Conservation (phyloP, 2,329 filamentous ascomycete species). For the Colletotrichum chrysophilum region DNA sequence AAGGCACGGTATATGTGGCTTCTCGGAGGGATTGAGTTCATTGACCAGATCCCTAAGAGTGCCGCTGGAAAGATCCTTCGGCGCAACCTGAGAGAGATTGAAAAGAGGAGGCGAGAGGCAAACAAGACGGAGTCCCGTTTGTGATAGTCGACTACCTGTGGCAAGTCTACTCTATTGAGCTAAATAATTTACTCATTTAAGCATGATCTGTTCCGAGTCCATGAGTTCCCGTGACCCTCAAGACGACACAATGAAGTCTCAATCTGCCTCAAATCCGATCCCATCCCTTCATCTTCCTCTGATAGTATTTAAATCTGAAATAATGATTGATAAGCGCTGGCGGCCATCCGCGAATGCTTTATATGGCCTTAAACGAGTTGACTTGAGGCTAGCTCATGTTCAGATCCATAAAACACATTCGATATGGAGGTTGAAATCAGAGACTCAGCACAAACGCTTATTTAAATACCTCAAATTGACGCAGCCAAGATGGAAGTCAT, state of each 20-base stretch:
- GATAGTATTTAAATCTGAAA: not conserved
- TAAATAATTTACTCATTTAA: not conserved
- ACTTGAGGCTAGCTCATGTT: not conserved
- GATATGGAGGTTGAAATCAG: not conserved
- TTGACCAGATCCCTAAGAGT: slow-evolving; percentile 63
- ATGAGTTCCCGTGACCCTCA: not conserved
- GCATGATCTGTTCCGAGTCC: not conserved
- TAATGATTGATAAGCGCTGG: not conserved
- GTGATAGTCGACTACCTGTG: not conserved
- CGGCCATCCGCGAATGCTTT: not conserved
- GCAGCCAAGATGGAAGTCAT: not conserved
- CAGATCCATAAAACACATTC: not conserved
- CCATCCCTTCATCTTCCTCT: not conserved
- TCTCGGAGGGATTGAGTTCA: slow-evolving; percentile 52
- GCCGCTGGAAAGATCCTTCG: slow-evolving; percentile 66
- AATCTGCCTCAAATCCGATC: not conserved
- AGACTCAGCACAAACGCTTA: not conserved
- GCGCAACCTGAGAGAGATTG: slow-evolving; percentile 50
- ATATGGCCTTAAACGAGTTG: not conserved
- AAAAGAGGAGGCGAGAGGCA: not conserved
- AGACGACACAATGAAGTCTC: not conserved
- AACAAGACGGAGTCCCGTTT: not conserved
- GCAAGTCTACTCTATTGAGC: not conserved
- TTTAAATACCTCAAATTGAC: not conserved
- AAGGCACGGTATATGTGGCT: slow-evolving; percentile 62